Percentiles rank a stretch among this genome's conserved stretches.
Conservation (phyloP, 2,329 filamentous ascomycete genomes). For the Paraphaeosphaeria minitans region DNA sequence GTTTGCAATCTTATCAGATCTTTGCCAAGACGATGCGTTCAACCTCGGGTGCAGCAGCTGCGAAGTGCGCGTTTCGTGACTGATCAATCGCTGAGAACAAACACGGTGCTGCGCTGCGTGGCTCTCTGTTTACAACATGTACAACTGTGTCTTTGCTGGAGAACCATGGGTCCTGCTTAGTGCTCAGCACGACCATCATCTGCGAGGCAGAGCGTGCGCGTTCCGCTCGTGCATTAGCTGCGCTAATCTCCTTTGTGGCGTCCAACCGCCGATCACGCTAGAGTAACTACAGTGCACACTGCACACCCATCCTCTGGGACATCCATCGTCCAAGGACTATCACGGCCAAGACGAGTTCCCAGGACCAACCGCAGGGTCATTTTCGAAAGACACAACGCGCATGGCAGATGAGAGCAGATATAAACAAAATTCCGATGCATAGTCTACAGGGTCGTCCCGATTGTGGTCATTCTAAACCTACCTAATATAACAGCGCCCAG, state of each 20-base stretch:
- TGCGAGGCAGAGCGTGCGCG: not conserved
- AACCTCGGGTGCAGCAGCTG: not conserved
- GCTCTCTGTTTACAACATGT: not conserved
- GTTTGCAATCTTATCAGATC: not conserved
- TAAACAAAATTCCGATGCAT: no score
- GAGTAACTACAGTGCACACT: no score
- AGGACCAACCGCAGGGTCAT: no score
- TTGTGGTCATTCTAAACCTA: not conserved
- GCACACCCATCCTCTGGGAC: no score
- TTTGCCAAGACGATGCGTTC: not conserved
- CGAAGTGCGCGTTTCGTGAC: not conserved
- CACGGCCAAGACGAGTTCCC: no score
- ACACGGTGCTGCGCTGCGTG: not conserved
- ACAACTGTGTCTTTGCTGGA: no score
- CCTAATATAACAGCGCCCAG: not conserved
- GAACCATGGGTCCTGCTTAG: not conserved
- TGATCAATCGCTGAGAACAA: not conserved
- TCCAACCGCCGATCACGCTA: no score
- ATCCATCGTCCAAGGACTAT: no score
- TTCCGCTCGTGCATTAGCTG: slow-evolving; percentile 5
- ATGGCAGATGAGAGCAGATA: no score
- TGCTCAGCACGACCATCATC: not conserved
- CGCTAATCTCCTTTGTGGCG: no score
- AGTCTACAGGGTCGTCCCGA: not conserved
- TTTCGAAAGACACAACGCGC: no score